Evolutionary conservation across 2,329 filamentous ascomycete species (phyloP), one percentile per base, ranked within the genome.

Genomic region (Aspergillus fructus): DNA sequence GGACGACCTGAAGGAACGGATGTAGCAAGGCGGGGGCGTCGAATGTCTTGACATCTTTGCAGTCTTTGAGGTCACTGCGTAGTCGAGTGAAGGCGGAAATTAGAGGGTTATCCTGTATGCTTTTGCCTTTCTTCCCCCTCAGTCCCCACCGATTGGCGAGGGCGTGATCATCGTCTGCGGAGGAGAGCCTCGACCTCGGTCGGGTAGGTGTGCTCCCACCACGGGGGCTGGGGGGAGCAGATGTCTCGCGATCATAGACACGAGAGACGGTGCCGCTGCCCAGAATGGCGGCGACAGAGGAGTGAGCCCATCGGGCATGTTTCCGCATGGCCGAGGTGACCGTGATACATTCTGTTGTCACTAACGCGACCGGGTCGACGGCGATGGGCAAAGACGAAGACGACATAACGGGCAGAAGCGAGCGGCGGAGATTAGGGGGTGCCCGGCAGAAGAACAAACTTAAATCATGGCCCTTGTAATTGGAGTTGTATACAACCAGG

Each of bases 301-400:
- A 96, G 74, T 97, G 93, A 48, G 92, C 91, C 82, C 93, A 97
- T 64, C 94, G 89, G 63, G 92, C 90, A 84, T 97, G 89, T 79
- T 99, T 99, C 70, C 96, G 93, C 84, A 99, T 97, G 60, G 93
- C 92, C 61, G 93, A 97, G 13, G 94, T 97, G 78, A 99, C 93
- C 46, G 93, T 93, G 72, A 97, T 97, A 76, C 94, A 99, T 87
- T 99, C 94, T 76, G 93, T 96, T 62, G 96, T 96, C 64, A 99
- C 92, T 67, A 99, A 81, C 49, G 92, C 93, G 56, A 96, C 88
- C 1, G 93, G 92, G 69, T 96, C 91, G 64, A 96, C 89, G 43
- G 93, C 91, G 61, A 96, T 91, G 34, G 90, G 85, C 33, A 93
- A 76, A 27, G 70, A 63, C 17, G 66, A 59, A n/a, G 67, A 64